Percentiles rank a stretch among this genome's conserved stretches.
These are phyloP conservation scores for Mycotypha africana DNA, from an alignment of 371 early-diverging fungal genomes.

Conservation along the genomic window DNA sequence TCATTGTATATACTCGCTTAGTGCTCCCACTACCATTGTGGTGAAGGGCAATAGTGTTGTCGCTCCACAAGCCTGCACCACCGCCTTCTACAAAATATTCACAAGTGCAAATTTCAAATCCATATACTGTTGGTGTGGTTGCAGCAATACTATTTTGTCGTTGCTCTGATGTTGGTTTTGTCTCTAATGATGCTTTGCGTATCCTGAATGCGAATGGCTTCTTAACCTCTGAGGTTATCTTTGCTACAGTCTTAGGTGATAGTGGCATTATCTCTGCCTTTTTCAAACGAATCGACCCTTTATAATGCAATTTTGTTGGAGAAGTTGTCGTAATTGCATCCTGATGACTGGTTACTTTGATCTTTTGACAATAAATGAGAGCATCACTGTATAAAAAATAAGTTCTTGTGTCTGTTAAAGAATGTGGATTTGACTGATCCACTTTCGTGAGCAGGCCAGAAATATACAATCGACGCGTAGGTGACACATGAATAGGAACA, in stretches of 20 bases:
- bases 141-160: no score
- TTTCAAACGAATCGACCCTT: constrained; percentile 11
- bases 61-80: not conserved
- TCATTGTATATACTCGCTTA: constrained; percentile 8
- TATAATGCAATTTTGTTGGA: constrained; percentile 7
- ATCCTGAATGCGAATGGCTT: no score
- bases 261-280: constrained; percentile 10
- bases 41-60: not conserved
- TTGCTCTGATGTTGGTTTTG: no score
- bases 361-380: constrained; percentile 12
- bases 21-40: not conserved
- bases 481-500: constrained; percentile 12
- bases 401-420: constrained; percentile 5
- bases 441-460: constrained; percentile 5
- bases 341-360: not conserved
- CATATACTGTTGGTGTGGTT: constrained; percentile 9
- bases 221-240: constrained; percentile 7
- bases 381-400: constrained; percentile 18
- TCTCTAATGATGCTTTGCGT: no score
- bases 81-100: not conserved
- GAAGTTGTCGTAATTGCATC: no score
- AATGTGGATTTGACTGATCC: constrained; percentile 11
- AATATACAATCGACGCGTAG: constrained; percentile 9
- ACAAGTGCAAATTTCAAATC: constrained; percentile 8
- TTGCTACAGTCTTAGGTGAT: constrained; percentile 3